A percentile compares a stretch with the other conserved stretches of the same genome.
phyloP scores from a whole-genome alignment of 2,329 filamentous ascomycete species.

The Sclerotinia subarctica region DNA sequence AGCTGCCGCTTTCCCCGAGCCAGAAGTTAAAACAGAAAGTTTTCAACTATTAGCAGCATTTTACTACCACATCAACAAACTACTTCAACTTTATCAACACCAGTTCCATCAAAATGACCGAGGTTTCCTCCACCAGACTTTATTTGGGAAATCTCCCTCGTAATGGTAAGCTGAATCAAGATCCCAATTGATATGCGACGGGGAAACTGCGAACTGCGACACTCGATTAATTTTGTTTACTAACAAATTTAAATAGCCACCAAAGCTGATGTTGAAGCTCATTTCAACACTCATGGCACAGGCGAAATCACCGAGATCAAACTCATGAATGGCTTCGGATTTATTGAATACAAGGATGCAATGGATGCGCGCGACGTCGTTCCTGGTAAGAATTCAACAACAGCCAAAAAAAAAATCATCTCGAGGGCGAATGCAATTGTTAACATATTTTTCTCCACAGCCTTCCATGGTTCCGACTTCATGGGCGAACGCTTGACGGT shows the following conservation, averaged over 20 bases:
- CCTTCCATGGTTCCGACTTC: constrained; percentile 89
- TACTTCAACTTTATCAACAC: constrained; percentile 13
- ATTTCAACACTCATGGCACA: constrained; percentile 93
- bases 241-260: constrained; percentile 59
- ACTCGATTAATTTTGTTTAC: background rate
- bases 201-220: background rate
- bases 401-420: constrained; percentile 27
- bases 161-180: constrained; percentile 65
- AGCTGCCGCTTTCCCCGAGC: background rate
- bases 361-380: constrained; percentile 98
- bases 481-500: constrained; percentile 97
- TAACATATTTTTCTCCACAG: constrained; percentile 32
- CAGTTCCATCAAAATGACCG: constrained; percentile 54
- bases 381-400: constrained; percentile 64
- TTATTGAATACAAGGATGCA: constrained; percentile 98
- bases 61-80: background rate
- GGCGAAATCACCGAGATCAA: constrained; percentile 99
- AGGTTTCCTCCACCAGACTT: constrained; percentile 91
- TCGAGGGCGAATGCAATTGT: constrained; percentile 8
- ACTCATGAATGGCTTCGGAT: constrained; percentile 99
- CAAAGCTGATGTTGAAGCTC: constrained; percentile 92
- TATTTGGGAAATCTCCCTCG: constrained; percentile 98
- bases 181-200: background rate
- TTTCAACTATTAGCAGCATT: background rate
- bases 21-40: constrained; percentile 3